These are phyloP conservation scores for Aureobasidium leucospermi DNA, from an alignment of 2,329 filamentous ascomycete species.

Conservation along the genomic window DNA sequence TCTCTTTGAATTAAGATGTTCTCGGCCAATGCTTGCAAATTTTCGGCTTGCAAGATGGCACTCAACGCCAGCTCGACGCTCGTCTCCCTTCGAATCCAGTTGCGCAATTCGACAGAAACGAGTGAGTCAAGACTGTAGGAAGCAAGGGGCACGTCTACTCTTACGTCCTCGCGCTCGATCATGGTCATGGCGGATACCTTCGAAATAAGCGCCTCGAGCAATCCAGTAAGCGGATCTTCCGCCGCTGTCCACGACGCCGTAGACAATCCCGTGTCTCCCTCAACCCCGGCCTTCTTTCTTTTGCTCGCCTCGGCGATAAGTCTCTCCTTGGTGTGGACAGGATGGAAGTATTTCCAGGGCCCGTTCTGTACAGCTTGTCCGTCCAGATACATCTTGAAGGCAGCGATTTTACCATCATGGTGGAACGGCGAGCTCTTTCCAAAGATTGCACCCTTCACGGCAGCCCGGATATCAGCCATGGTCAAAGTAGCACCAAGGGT, in stretches of 20 bases:
- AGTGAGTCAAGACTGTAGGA: conserved; percentile 15
- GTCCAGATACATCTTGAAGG: not conserved
- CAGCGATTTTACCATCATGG: not conserved
- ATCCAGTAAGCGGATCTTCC: not conserved
- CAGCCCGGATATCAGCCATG: not conserved
- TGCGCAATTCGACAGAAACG: conserved; percentile 15
- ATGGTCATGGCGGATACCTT: not conserved
- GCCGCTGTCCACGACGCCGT: not conserved
- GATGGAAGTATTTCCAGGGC: not conserved
- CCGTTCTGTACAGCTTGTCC: not conserved
- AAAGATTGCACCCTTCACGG: not conserved
- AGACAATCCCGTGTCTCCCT: not conserved
- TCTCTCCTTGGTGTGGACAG: not conserved
- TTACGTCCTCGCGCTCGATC: not conserved
- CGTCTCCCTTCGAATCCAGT: not conserved
- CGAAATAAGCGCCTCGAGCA: not conserved
- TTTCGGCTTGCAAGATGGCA: not conserved
- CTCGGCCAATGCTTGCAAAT: not conserved
- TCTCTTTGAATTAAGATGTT: not conserved
- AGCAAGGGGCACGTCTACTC: not conserved
- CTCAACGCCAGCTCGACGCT: not conserved
- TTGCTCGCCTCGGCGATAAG: not conserved
- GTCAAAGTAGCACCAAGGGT: not conserved
- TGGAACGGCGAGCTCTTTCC: not conserved
- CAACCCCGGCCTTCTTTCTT: not conserved